Evolutionary conservation across 139 green algal genomes (phyloP).

Genomic region (Yamagishiella unicocca): DNA sequence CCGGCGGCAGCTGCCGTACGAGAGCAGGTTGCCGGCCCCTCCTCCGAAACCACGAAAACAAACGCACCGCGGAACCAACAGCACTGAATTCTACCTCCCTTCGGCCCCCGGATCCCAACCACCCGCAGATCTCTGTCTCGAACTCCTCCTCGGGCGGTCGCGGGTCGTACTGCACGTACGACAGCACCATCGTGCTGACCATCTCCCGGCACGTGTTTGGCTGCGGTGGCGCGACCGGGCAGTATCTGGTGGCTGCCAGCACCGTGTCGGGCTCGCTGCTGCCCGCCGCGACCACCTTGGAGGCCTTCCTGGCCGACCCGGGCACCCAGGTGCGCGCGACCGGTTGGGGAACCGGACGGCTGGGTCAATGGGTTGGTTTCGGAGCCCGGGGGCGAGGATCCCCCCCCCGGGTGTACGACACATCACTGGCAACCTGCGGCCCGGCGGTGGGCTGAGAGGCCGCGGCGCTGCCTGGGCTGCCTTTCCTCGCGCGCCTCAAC

Average conservation of each 20-base stretch:
- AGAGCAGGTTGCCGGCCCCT: too few species aligned
- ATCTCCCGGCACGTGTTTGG: neutral
- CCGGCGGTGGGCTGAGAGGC: too few species aligned
- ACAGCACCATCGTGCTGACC: slow-evolving; percentile 9
- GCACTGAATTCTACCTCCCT: too few species aligned
- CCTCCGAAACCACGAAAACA: too few species aligned
- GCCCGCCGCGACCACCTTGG: neutral
- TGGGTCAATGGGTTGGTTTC: neutral
- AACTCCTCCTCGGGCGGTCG: neutral
- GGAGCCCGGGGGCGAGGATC: too few species aligned
- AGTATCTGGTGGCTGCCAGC: neutral
- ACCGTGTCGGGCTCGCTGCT: neutral
- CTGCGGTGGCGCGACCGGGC: slow-evolving; percentile 21
- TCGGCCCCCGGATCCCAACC: too few species aligned
- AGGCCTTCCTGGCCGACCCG: neutral
- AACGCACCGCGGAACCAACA: too few species aligned
- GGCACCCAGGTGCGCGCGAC: neutral
- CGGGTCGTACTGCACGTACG: slow-evolving; percentile 17
- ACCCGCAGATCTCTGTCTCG: slow-evolving; percentile 25
- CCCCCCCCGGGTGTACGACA: too few species aligned
- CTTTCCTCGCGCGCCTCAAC: too few species aligned
- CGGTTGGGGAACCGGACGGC: neutral
- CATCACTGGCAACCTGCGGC: too few species aligned
- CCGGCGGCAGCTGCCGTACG: too few species aligned
- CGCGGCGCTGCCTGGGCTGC: too few species aligned